Percentiles rank a stretch among this genome's conserved stretches.
phyloP scores from a whole-genome alignment of 2,329 filamentous ascomycete genomes.

The Calonectria crousiana region DNA sequence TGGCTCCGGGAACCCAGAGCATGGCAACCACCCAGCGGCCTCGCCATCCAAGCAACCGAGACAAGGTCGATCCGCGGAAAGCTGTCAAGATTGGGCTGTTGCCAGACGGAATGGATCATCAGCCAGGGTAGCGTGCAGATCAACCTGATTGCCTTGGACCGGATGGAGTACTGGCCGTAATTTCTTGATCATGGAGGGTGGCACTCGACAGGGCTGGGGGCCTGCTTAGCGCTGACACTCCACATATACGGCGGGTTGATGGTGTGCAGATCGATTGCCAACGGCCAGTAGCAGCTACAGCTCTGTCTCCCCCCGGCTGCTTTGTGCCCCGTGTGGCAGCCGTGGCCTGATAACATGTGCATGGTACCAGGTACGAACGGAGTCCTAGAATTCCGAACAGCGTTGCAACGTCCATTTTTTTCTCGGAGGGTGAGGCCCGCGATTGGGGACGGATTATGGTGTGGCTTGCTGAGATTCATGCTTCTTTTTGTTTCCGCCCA shows the following conservation, averaged over 20 bases:
- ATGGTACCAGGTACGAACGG: not conserved
- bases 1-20: not conserved
- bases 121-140: not conserved
- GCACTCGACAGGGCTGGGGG: not conserved
- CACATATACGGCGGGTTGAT: not conserved
- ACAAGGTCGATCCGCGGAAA: not conserved
- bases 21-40: not conserved
- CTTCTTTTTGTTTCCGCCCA: not conserved
- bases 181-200: not conserved
- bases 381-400: not conserved
- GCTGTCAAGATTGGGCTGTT: not conserved
- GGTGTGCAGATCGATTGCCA: not conserved
- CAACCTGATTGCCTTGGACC: not conserved
- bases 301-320: not conserved
- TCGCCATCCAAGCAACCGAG: not conserved
- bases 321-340: not conserved
- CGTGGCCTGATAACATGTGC: no score
- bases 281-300: not conserved
- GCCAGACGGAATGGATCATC: conserved; percentile 1
- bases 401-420: not conserved
- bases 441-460: conserved; percentile 1
- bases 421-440: not conserved
- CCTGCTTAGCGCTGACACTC: not conserved
- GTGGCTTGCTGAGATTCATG: conserved; percentile 5
- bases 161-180: not conserved